Conservation (phyloP, 805 yeast genomes). For the Sugiyamaella smithiae region DNA sequence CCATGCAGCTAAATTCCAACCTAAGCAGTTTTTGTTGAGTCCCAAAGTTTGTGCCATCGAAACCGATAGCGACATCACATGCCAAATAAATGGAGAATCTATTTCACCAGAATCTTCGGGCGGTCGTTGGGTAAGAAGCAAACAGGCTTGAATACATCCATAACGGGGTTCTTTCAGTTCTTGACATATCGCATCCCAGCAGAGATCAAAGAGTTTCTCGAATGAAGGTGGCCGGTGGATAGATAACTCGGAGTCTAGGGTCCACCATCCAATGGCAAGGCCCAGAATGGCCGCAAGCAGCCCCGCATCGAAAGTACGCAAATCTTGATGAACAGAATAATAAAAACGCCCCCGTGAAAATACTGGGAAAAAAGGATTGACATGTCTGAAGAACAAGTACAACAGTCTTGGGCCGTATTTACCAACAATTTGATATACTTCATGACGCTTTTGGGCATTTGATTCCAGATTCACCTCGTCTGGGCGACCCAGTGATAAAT, state of each 20-base stretch:
- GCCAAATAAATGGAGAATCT: conserved; percentile 3
- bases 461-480: background rate
- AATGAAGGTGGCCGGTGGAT: background rate
- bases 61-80: background rate
- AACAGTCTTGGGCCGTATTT: background rate
- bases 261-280: background rate
- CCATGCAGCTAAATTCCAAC: conserved; percentile 5
- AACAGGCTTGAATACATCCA: conserved; percentile 1
- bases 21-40: conserved; percentile 1
- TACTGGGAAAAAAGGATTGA: background rate
- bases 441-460: background rate
- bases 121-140: conserved; percentile 5
- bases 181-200: background rate
- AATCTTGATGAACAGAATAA: background rate
- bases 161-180: background rate
- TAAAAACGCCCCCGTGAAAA: background rate
- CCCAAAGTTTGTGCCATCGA: conserved; percentile 8
- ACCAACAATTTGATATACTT: background rate
- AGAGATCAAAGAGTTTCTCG: background rate
- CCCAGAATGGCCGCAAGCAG: background rate
- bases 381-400: background rate
- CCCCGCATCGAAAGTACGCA: background rate
- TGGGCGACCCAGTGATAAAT: background rate
- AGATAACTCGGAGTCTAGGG: background rate
- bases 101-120: conserved; percentile 1